A percentile compares a stretch with the other conserved stretches of the same genome.
Evolutionary conservation across 2,329 filamentous ascomycete genomes (phyloP).

Genomic region (Coleophoma cylindrospora): DNA sequence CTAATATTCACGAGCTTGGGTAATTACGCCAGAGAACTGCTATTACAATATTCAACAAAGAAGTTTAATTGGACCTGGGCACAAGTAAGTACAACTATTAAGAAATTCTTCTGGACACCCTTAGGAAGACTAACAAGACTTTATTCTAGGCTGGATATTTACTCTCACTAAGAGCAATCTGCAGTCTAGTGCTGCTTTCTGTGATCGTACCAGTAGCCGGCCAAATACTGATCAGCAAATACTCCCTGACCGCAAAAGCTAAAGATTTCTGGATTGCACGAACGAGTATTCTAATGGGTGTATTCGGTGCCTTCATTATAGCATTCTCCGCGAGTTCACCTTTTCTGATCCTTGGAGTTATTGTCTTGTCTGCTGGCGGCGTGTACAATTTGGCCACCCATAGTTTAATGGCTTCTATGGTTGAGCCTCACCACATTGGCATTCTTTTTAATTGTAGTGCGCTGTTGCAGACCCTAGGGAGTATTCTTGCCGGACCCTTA

Average conservation of each 20-base stretch:
- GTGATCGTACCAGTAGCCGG: not conserved
- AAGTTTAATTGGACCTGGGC: conserved; percentile 45
- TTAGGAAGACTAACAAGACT: not conserved
- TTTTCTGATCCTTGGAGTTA: conserved; percentile 6
- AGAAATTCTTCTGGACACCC: too few relatives aligned
- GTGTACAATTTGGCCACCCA: conserved; percentile 39
- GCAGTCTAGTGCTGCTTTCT: not conserved
- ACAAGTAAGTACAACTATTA: conserved; percentile 20
- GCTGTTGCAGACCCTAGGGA: conserved; percentile 42
- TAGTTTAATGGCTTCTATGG: conserved; percentile 45
- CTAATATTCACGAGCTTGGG: conserved; percentile 7
- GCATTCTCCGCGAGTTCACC: conserved; percentile 3
- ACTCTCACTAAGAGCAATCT: conserved; percentile 6
- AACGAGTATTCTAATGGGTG: conserved; percentile 10
- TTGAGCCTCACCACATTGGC: conserved; percentile 48
- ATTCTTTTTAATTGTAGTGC: conserved; percentile 47
- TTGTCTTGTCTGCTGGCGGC: conserved; percentile 37
- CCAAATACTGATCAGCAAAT: not conserved
- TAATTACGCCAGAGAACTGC: conserved; percentile 24
- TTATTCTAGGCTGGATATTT: conserved; percentile 7
- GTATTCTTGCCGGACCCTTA: conserved; percentile 39
- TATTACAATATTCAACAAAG: conserved; percentile 49
- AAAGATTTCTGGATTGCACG: conserved; percentile 17
- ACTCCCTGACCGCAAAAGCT: not conserved
- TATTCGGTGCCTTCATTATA: conserved; percentile 5